Percentiles rank a stretch among this genome's conserved stretches.
Evolutionary conservation across 768 basidiomycete genomes (phyloP).

Genomic region (Russula olivacea): DNA sequence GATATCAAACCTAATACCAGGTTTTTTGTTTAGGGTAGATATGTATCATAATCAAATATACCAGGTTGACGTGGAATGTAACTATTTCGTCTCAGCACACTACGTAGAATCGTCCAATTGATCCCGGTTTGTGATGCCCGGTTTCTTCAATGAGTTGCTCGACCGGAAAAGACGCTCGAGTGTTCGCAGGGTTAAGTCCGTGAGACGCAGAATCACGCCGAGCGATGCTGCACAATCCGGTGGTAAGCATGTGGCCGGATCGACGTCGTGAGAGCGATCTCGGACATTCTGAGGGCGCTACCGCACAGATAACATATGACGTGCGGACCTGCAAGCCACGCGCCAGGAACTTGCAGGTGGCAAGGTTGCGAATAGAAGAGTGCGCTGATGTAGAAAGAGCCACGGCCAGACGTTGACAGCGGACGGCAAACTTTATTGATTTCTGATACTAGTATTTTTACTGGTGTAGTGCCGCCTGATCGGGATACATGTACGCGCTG

Average conservation of each 20-base stretch:
- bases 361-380: slow-evolving; percentile 5
- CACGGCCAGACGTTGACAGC: neutral
- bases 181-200: neutral
- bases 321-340: neutral
- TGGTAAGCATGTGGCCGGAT: neutral
- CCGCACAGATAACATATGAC: neutral
- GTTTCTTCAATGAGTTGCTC: neutral
- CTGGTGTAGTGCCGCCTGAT: neutral
- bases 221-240: neutral
- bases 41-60: slow-evolving; percentile 16
- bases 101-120: neutral
- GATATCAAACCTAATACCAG: slow-evolving; percentile 1
- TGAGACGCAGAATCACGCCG: slow-evolving; percentile 1
- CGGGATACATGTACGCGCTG: neutral
- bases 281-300: neutral
- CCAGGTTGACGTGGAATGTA: neutral
- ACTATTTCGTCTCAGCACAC: slow-evolving; percentile 1
- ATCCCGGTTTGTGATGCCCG: neutral
- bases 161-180: neutral
- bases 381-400: neutral
- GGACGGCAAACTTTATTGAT: slow-evolving; percentile 1
- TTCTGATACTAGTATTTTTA: neutral
- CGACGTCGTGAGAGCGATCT: neutral
- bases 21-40: neutral
- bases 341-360: neutral